Percentiles rank a stretch among this genome's conserved stretches.
These are phyloP conservation scores for Penicillium simplicissimum DNA, from an alignment of 495 filamentous ascomycete species.

Conservation along the genomic window DNA sequence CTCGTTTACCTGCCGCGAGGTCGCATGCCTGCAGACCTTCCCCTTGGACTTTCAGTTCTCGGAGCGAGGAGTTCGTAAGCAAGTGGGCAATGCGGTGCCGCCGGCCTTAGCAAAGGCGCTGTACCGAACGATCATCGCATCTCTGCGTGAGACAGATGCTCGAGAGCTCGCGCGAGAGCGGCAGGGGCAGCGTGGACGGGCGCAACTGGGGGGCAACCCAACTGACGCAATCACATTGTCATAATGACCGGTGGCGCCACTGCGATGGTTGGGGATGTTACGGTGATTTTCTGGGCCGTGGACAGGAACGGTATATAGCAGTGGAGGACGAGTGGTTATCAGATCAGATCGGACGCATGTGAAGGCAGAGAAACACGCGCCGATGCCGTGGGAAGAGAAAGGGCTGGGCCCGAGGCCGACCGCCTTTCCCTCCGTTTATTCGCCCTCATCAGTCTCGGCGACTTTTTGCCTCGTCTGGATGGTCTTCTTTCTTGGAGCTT, in stretches of 20 bases:
- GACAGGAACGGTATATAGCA: background rate
- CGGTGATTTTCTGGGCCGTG: too few relatives aligned
- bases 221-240: background rate
- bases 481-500: background rate
- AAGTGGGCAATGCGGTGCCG: constrained; percentile 89
- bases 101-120: constrained; percentile 61
- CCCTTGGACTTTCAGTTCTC: constrained; percentile 64
- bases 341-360: background rate
- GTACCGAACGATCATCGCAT: constrained; percentile 56
- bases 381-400: background rate
- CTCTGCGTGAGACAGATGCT: constrained; percentile 59
- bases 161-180: constrained; percentile 19
- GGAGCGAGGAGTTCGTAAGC: constrained; percentile 50
- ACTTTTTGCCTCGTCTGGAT: constrained; percentile 3
- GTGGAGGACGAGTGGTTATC: background rate
- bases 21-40: constrained; percentile 76
- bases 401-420: background rate
- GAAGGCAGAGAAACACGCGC: background rate
- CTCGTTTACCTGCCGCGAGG: constrained; percentile 68
- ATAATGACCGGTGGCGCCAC: background rate
- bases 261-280: background rate
- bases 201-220: background rate
- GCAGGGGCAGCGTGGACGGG: background rate
- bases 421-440: background rate
- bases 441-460: background rate